Base-by-base conservation (phyloP, 2,329 filamentous ascomycete genomes). In the Clonostachys byssicola region DNA sequence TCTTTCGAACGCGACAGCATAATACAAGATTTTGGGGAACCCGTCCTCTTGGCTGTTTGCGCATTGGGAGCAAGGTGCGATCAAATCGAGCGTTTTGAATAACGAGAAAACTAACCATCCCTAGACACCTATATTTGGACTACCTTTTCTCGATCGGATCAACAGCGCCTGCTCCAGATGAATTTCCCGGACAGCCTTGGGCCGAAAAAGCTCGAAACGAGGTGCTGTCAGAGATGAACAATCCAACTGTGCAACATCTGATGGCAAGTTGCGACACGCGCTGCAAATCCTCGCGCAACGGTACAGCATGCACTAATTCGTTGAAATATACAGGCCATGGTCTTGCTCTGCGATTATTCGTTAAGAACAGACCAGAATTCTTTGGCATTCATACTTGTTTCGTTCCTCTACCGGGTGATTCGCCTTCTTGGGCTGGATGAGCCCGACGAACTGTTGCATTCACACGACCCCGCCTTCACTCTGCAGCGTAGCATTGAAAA, bases 31-130 rank as follows among this genome's bases (percentile, higher is more conserved):
- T 56, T 55, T 23, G 55, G 56, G 12, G 51, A 58, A 23, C 51
- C 55, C 4, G 18, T 58, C 5, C 48, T 60, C 6, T 56, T 59
- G 41, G 44, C 47, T 16, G 58, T 60, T 45, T 58, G 54, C 34
- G 58, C 56, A 14, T 51, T 59, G 13, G 53, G 54, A 5, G 52
- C 54, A 3, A 51, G 54, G 56, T 62, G 20, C 40, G 12, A 39
- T n/a, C 12, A 40, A 7, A 12, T 36, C 13, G n/a, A 10, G 4
- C 18, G 12, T 20, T 14, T 10, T 36, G 5, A 4, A 30, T 34
- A 43, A 20, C 14, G 9, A 5, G 2, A 12, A 41, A 40, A 14
- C 13, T 13, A 12, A 45, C 44, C n/a, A n/a, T 39, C 3, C 3
- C 36, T 17, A 55, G 52, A 33, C 47, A 51, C 35, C 13, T 56